Evolutionary conservation across 225 moss, liverwort and hornwort species (phyloP).

Genomic region (Takakia lepidozioides): DNA sequence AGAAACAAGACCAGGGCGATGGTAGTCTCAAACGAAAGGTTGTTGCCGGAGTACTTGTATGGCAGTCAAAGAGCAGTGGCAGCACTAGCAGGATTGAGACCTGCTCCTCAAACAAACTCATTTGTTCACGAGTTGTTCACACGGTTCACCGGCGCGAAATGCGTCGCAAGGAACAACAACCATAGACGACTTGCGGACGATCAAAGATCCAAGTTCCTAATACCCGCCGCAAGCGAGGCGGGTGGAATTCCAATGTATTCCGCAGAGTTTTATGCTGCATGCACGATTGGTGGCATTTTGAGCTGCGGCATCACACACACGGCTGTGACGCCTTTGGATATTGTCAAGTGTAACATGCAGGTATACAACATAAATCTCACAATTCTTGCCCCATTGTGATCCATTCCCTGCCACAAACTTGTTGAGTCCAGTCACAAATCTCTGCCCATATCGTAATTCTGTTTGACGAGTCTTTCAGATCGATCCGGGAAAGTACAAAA

Average conservation of each 20-base stretch:
- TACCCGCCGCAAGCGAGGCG: constrained; percentile 36
- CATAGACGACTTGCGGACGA: neutral
- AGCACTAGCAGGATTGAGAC: constrained; percentile 1
- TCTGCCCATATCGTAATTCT: neutral
- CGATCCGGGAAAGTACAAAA: constrained; percentile 65
- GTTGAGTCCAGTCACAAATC: neutral
- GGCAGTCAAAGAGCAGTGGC: constrained; percentile 1
- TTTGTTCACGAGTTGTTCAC: constrained; percentile 20
- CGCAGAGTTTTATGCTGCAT: constrained; percentile 64
- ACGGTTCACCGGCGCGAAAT: constrained; percentile 10
- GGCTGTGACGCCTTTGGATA: constrained; percentile 68
- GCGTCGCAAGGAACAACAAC: constrained; percentile 8
- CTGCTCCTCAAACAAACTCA: constrained; percentile 2
- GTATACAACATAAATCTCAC: constrained; percentile 16
- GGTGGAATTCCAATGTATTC: constrained; percentile 63
- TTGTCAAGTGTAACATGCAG: constrained; percentile 93
- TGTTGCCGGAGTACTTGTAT: constrained; percentile 23
- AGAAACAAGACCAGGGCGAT: too few species aligned
- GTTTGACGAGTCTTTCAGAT: constrained; percentile 29
- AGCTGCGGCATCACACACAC: constrained; percentile 91
- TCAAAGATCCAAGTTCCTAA: constrained; percentile 31
- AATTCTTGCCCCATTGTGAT: too few species aligned
- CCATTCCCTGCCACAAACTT: neutral
- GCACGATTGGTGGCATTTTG: constrained; percentile 63
- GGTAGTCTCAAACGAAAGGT: constrained; percentile 10